phyloP scores from a whole-genome alignment of 1,139 yeast genomes.

The Pichia sp. region DNA sequence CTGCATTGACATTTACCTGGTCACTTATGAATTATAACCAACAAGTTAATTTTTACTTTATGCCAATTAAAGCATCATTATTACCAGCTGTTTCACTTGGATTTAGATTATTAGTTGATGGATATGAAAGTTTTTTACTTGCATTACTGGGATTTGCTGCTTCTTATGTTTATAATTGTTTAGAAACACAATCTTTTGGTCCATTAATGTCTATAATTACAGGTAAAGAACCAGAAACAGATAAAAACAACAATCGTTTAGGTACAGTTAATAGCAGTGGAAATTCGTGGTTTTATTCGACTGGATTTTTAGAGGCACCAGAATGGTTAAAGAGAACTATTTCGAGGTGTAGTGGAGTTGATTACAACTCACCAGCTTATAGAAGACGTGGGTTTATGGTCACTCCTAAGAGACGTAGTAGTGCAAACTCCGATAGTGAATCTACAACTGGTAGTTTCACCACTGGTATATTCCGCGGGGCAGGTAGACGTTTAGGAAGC shows the following conservation, averaged over 20 bases:
- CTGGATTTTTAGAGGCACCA: conserved; percentile 35
- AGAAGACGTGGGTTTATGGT: conserved; percentile 24
- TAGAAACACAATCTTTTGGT: conserved; percentile 49
- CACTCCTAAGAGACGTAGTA: neutral
- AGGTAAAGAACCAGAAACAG: conserved; percentile 20
- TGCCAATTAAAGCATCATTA: conserved; percentile 54
- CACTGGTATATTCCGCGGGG: conserved; percentile 4
- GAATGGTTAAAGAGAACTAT: conserved; percentile 26
- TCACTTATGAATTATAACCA: conserved; percentile 47
- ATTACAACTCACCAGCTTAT: conserved; percentile 26
- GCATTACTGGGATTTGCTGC: conserved; percentile 45
- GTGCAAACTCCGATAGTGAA: neutral
- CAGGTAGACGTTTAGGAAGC: conserved; percentile 8
- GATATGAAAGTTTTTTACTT: conserved; percentile 35
- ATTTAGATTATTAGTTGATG: conserved; percentile 41
- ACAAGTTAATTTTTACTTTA: conserved; percentile 44
- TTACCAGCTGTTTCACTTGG: conserved; percentile 52
- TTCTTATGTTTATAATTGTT: conserved; percentile 55
- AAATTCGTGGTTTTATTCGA: conserved; percentile 27
- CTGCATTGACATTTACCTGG: conserved; percentile 57
- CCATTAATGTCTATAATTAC: conserved; percentile 34
- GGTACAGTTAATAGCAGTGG: conserved; percentile 30
- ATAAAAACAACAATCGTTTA: conserved; percentile 26
- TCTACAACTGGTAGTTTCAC: neutral
- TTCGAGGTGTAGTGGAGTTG: conserved; percentile 26